Conservation (phyloP, 345 rosid genomes). For the Citropsis articulata region DNA sequence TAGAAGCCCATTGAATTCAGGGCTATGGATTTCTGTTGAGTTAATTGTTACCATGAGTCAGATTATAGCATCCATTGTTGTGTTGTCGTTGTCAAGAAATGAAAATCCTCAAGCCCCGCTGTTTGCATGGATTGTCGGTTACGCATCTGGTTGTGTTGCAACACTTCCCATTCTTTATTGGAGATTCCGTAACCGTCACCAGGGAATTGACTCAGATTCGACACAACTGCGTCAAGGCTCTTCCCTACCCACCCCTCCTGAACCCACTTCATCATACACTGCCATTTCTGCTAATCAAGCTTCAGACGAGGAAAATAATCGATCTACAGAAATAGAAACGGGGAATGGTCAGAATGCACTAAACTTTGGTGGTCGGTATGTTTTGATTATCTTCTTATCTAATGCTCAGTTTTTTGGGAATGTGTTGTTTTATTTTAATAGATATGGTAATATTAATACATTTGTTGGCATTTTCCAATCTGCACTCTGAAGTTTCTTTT, state of each 20-base stretch:
- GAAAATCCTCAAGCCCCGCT: slow-evolving; percentile 82
- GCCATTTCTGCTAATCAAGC: slow-evolving; percentile 57
- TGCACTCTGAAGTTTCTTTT: not conserved
- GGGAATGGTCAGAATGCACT: slow-evolving; percentile 35
- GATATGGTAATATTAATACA: not conserved
- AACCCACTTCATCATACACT: slow-evolving; percentile 48
- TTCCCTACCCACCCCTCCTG: slow-evolving; percentile 40
- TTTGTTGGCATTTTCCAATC: not conserved
- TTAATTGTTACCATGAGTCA: slow-evolving; percentile 63
- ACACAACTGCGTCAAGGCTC: slow-evolving; percentile 36
- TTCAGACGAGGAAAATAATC: slow-evolving; percentile 52
- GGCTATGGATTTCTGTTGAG: slow-evolving; percentile 81
- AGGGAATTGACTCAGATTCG: slow-evolving; percentile 39
- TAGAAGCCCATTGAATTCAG: slow-evolving; percentile 80
- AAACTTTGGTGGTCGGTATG: slow-evolving; percentile 48
- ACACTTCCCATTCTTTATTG: slow-evolving; percentile 81
- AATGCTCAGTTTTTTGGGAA: not conserved
- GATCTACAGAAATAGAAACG: slow-evolving; percentile 18
- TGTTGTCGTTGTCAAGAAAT: slow-evolving; percentile 56
- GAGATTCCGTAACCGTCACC: slow-evolving; percentile 57
- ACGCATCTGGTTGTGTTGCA: slow-evolving; percentile 78
- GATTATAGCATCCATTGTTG: slow-evolving; percentile 74
- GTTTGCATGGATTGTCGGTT: slow-evolving; percentile 79
- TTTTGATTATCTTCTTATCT: not conserved
- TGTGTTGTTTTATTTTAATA: not conserved